Conservation (phyloP, 2,329 filamentous ascomycete species). For the Cadophora malorum region DNA sequence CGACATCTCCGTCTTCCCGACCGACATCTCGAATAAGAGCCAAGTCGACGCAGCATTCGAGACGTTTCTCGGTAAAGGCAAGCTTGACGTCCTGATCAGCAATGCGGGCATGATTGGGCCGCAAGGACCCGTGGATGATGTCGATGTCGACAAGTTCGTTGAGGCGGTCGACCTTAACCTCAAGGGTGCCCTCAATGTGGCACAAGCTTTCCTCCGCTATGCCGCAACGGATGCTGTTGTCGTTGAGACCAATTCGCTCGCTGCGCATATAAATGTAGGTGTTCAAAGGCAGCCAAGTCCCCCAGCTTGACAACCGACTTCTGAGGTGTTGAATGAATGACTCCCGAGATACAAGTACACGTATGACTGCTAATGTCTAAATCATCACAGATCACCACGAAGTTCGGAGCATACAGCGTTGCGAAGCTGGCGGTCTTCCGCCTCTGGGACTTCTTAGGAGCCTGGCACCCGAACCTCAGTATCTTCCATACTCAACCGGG, state of each 20-base stretch:
- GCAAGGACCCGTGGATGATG: conserved; percentile 40
- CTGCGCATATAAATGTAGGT: conserved; percentile 47
- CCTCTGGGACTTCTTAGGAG: conserved; percentile 44
- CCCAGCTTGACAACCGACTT: no score
- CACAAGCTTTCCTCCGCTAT: conserved; percentile 47
- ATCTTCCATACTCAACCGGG: conserved; percentile 48
- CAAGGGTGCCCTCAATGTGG: conserved; percentile 44
- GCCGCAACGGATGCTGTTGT: conserved; percentile 44
- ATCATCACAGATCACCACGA: conserved; percentile 36
- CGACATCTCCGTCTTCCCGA: conserved; percentile 44
- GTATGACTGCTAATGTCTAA: no score
- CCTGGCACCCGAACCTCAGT: conserved; percentile 41
- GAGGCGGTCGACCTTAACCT: conserved; percentile 47
- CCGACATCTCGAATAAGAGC: conserved; percentile 45
- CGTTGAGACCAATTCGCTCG: conserved; percentile 47
- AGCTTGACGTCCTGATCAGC: conserved; percentile 51
- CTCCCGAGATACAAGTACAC: no score
- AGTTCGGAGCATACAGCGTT: conserved; percentile 40
- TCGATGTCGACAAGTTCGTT: conserved; percentile 46
- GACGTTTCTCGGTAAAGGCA: conserved; percentile 41
- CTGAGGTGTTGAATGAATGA: no score
- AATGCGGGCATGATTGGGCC: conserved; percentile 47
- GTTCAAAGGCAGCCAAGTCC: no score
- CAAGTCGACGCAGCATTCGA: conserved; percentile 47
- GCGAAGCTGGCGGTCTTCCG: conserved; percentile 44